Conservation (phyloP, 2,329 filamentous ascomycete species). For the Scytalidium lignicola region DNA sequence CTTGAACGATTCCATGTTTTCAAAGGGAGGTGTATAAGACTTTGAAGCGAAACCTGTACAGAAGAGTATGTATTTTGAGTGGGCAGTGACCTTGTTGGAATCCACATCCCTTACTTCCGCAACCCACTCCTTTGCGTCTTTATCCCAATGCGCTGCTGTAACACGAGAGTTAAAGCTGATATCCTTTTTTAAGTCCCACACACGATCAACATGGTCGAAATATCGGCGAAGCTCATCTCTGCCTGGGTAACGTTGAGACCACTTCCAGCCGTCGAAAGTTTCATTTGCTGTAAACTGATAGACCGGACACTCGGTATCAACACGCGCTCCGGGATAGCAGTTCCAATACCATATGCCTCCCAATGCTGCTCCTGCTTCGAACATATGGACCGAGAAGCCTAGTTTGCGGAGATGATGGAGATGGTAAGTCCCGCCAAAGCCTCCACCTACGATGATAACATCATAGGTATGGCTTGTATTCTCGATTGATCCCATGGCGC, state of each 20-base stretch:
- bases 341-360: conserved; percentile 26
- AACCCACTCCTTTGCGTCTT: conserved; percentile 31
- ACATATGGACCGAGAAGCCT: conserved; percentile 35
- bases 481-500: too few species aligned
- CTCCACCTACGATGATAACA: conserved; percentile 4
- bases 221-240: conserved; percentile 38
- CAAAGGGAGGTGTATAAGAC: conserved; percentile 16
- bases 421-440: background rate
- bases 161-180: conserved; percentile 36
- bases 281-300: background rate
- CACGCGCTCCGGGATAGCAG: conserved; percentile 40
- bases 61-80: conserved; percentile 15
- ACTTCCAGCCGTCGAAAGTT: conserved; percentile 38
- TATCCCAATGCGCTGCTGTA: conserved; percentile 33
- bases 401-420: background rate
- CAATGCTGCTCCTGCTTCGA: conserved; percentile 40
- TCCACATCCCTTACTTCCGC: conserved; percentile 20
- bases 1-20: conserved; percentile 19
- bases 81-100: background rate
- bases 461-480: conserved; percentile 29
- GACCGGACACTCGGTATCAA: conserved; percentile 9
- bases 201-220: conserved; percentile 40
- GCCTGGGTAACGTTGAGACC: conserved; percentile 34
- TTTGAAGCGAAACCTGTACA: conserved; percentile 21
- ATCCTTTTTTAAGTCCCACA: conserved; percentile 36